Evolutionary conservation across 2,329 filamentous ascomycete species (phyloP), one percentile per base, ranked within the genome.

Genomic region (Epichloe baconii): DNA sequence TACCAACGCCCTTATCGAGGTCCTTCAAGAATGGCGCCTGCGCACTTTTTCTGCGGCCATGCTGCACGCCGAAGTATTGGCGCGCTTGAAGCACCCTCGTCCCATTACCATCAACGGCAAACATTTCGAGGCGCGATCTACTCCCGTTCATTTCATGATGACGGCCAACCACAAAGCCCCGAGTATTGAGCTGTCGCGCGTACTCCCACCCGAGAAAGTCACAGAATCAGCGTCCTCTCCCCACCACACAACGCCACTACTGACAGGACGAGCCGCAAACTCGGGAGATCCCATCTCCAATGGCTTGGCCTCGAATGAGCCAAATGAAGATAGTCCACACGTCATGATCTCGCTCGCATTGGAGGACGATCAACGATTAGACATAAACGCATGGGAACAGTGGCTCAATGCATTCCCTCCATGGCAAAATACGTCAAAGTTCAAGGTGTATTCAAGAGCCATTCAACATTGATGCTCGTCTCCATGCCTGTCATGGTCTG

Each of bases 91-190:
- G 57, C 78, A 80, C 54, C 78, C 78, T 5, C 68, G 77, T 7
- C 77, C 77, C 19, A 74, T 79, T 55, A 71, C 74, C 52, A 73
- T 77, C 56, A 78, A 80, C 55, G 78, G 78, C 49, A 77, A 74
- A 61, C 70, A 74, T 17, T 78, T 78, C 45, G 77, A 80, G 58
- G 74, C 75, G 37, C 71, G 77, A 40, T 77, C 77, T 2, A 80
- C 78, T 0, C 77, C 78, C 0, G 76, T 80, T 4, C 78, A 81
- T 57, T 80, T 80, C 57, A 80, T 80, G 75, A 80, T 80, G 76
- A 80, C 78, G 2, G 70, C 75, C 17, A 79, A 80, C 52, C 77
- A 80, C 59, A 76, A 70, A 52, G 76, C 75, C 1, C 75, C 76
- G 0, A 80, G 77, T 51, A 80, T 81, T 43, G 77, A 80, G 58